Evolutionary conservation across 352 stramenopile genomes (phyloP).

Genomic region (Pythium sp.): DNA sequence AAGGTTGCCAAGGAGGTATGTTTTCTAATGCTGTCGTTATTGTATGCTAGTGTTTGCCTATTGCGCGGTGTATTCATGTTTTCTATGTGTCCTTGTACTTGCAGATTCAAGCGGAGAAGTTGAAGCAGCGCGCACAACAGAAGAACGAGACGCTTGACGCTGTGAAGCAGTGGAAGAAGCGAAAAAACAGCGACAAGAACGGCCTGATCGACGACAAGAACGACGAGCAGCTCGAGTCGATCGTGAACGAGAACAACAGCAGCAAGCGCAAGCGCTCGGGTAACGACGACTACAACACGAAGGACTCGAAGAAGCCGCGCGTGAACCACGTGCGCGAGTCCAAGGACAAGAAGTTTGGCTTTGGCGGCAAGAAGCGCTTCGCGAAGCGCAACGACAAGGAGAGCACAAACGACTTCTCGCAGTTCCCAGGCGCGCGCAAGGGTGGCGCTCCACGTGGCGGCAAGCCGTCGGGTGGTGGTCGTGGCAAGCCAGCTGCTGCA

Average conservation of each 20-base stretch:
- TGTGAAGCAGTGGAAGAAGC: constrained; percentile 89
- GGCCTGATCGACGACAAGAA: constrained; percentile 55
- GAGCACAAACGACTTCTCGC: constrained; percentile 78
- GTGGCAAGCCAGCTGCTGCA: constrained; percentile 35
- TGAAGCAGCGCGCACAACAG: constrained; percentile 76
- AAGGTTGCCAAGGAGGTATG: constrained; percentile 94
- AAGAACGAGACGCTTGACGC: constrained; percentile 88
- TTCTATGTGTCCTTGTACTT: background rate
- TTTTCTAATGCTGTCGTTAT: background rate
- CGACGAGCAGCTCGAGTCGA: constrained; percentile 61
- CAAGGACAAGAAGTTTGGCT: constrained; percentile 84
- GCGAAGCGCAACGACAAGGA: constrained; percentile 80
- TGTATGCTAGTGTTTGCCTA: background rate
- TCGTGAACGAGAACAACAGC: constrained; percentile 57
- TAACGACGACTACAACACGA: constrained; percentile 20
- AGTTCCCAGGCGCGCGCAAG: constrained; percentile 51
- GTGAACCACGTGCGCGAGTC: constrained; percentile 67
- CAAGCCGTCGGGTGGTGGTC: constrained; percentile 24
- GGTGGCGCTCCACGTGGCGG: constrained; percentile 17
- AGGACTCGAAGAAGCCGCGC: constrained; percentile 59
- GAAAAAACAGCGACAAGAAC: constrained; percentile 70
- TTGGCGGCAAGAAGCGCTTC: constrained; percentile 73
- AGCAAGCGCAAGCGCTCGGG: constrained; percentile 45
- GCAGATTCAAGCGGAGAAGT: constrained; percentile 72
- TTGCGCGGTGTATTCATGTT: background rate